phyloP scores from a whole-genome alignment of 1,139 yeast species.

The Zygoascus meyerae region DNA sequence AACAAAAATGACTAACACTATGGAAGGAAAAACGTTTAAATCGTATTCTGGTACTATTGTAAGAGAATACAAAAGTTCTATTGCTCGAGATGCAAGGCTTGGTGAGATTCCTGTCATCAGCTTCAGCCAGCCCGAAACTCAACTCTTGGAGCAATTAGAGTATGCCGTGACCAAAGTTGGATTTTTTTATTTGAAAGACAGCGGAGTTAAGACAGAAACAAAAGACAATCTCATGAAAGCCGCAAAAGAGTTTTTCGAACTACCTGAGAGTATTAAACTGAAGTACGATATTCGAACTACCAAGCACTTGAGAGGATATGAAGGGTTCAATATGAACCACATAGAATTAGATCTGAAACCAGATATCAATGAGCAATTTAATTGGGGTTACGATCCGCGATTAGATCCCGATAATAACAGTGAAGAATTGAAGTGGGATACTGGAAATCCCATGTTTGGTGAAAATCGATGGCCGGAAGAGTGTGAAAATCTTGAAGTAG shows the following conservation, averaged over 20 bases:
- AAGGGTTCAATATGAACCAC: slow-evolving; percentile 22
- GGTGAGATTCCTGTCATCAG: slow-evolving; percentile 11
- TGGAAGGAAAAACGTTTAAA: slow-evolving; percentile 8
- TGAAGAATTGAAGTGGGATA: slow-evolving; percentile 5
- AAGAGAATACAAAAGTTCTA: background rate
- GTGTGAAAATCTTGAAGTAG: slow-evolving; percentile 23
- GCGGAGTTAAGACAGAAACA: slow-evolving; percentile 23
- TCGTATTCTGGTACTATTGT: slow-evolving; percentile 11
- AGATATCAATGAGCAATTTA: slow-evolving; percentile 31
- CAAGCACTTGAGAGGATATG: slow-evolving; percentile 31
- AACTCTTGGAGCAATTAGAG: slow-evolving; percentile 9
- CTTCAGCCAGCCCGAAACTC: background rate
- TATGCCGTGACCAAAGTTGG: slow-evolving; percentile 23
- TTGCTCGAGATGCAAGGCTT: slow-evolving; percentile 5
- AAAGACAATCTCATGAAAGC: slow-evolving; percentile 19
- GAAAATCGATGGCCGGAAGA: slow-evolving; percentile 17
- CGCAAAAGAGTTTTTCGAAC: slow-evolving; percentile 27
- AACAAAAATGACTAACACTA: background rate
- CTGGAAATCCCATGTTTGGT: slow-evolving; percentile 11
- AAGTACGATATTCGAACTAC: slow-evolving; percentile 25
- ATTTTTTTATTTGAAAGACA: slow-evolving; percentile 32
- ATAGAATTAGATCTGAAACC: slow-evolving; percentile 17
- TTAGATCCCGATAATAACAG: slow-evolving; percentile 18
- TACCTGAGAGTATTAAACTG: slow-evolving; percentile 25
- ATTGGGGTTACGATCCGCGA: slow-evolving; percentile 26